Evolutionary conservation across 1,139 yeast species (phyloP).

Genomic region (Candida smagusa): DNA sequence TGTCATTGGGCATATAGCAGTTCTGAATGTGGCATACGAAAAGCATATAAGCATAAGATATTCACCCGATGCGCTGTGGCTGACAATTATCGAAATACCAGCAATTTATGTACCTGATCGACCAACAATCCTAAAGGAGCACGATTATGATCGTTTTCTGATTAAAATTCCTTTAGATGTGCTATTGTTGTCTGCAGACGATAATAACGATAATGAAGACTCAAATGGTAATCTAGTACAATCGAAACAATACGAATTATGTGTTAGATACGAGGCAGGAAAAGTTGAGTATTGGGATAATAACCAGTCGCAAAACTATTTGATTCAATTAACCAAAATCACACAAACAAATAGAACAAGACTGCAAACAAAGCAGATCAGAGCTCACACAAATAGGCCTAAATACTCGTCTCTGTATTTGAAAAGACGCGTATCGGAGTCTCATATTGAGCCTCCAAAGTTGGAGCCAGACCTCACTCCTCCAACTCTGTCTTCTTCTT

Average conservation of each 20-base stretch:
- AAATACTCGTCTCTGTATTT: conserved; percentile 39
- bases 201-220: conserved; percentile 3
- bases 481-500: conserved; percentile 6
- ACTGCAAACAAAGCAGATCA: conserved; percentile 9
- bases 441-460: conserved; percentile 17
- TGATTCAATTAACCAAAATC: conserved; percentile 41
- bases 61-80: conserved; percentile 66
- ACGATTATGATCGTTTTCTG: conserved; percentile 57
- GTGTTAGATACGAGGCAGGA: conserved; percentile 54
- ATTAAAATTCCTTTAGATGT: conserved; percentile 50
- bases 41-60: conserved; percentile 63
- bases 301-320: conserved; percentile 58
- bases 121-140: conserved; percentile 48
- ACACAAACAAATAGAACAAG: conserved; percentile 5
- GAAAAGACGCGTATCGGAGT: conserved; percentile 34
- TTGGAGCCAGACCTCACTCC: conserved; percentile 7
- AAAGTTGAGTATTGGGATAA: conserved; percentile 75
- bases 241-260: conserved; percentile 39
- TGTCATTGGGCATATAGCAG: conserved; percentile 73
- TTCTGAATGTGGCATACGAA: conserved; percentile 61
- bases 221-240: conserved; percentile 1
- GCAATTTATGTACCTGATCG: conserved; percentile 61
- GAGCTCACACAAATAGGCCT: conserved; percentile 26
- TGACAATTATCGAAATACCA: conserved; percentile 64
- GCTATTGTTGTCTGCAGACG: conserved; percentile 17